Base-by-base conservation (phyloP, 1,284 basidiomycete species). In the Moniliophthora roreri region DNA sequence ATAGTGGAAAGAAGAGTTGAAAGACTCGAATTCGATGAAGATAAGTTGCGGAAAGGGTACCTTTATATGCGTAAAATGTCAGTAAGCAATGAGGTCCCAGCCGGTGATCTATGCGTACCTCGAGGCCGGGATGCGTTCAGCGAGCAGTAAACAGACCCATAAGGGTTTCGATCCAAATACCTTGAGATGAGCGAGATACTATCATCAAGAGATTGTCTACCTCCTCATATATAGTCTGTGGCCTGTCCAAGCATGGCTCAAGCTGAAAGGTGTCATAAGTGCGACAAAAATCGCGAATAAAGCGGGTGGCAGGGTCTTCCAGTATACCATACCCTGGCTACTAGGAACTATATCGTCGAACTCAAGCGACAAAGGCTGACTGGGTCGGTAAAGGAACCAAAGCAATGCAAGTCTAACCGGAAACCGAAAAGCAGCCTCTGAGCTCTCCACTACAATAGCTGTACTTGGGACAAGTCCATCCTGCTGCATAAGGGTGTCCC, bases 241-340 rank as follows among this genome's bases (percentile, higher is more conserved):
- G 28, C 28, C 7, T 32, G 6, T 32, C 28, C 6, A 32, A 32
- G 28, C 6, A 32, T 32, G 7, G 28, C 11, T 32, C 11, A 32
- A 10, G 42, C 32, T 40, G 38, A 51, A 40, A 32, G 28, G 11
- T 11, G 28, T 11, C 11, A 6, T 6, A 32, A 11, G 7, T 11
- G 28, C 28, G 11, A 32, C 28, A 6, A 32, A 6, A 32, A 6
- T 15, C 21, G 28, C 34, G n/a, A 37, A 51, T 46, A 51, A 55
- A 39, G 49, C 32, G 53, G 42, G 23, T 46, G 28, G 28, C 11
- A 32, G n/a, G n/a, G n/a, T n/a, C n/a, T n/a, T n/a, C n/a, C n/a
- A n/a, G n/a, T n/a, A n/a, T n/a, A n/a, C n/a, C n/a, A n/a, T n/a
- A n/a, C n/a, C n/a, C n/a, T n/a, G n/a, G n/a, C n/a, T n/a, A n/a